Evolutionary conservation across 2,329 filamentous ascomycete genomes (phyloP).

Genomic region (Claviceps cyperi): DNA sequence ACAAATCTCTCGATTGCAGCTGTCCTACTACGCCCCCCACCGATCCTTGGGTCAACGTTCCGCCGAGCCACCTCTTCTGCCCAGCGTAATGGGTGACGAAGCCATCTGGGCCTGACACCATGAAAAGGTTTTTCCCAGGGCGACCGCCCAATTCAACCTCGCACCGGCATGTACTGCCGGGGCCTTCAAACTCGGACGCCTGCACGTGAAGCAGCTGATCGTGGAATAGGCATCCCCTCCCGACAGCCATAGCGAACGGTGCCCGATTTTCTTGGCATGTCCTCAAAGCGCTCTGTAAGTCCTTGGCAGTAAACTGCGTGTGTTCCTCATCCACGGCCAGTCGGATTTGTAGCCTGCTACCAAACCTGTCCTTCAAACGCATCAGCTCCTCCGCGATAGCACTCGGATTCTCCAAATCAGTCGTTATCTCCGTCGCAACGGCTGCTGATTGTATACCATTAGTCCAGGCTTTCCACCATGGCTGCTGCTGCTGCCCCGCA

Average conservation of each 20-base stretch:
- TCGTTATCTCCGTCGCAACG: conserved; percentile 9
- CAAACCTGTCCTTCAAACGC: conserved; percentile 42
- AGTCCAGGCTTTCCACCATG: conserved; percentile 13
- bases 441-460: conserved; percentile 6
- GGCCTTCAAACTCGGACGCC: conserved; percentile 18
- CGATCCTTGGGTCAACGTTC: conserved; percentile 59
- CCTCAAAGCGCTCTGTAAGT: conserved; percentile 26
- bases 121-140: conserved; percentile 48
- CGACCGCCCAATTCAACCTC: conserved; percentile 7
- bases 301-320: conserved; percentile 42
- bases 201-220: conserved; percentile 16
- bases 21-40: conserved; percentile 53
- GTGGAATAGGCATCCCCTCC: conserved; percentile 15
- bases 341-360: conserved; percentile 44
- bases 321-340: conserved; percentile 77
- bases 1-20: conserved; percentile 34
- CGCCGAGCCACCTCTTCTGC: conserved; percentile 58
- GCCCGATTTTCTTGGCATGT: neutral
- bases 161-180: conserved; percentile 15
- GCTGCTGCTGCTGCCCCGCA: neutral
- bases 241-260: neutral
- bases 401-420: conserved; percentile 18
- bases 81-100: conserved; percentile 75
- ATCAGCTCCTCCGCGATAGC: conserved; percentile 48
- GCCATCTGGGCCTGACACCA: conserved; percentile 82